Percentiles rank a stretch among this genome's conserved stretches.
Conservation (phyloP, 108 stramenopile species). For the Cyclotella kingstonii region DNA sequence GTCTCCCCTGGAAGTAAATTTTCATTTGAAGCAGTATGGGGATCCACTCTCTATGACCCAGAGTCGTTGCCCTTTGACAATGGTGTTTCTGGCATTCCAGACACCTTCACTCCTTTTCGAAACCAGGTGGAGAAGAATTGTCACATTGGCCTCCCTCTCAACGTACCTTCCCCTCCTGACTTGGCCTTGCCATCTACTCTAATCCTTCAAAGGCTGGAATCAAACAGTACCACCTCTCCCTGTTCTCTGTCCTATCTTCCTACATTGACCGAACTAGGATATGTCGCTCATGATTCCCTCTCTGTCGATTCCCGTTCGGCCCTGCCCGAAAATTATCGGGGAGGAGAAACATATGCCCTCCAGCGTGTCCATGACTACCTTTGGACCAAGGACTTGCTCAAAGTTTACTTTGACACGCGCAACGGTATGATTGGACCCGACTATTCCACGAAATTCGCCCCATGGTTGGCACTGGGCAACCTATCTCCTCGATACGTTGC, state of each 20-base stretch:
- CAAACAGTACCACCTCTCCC: conserved; percentile 9
- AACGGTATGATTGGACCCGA: conserved; percentile 96
- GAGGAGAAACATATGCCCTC: conserved; percentile 92
- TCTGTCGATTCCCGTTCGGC: conserved; percentile 61
- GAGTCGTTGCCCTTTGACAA: conserved; percentile 77
- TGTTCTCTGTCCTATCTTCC: conserved; percentile 54
- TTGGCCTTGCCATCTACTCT: conserved; percentile 34
- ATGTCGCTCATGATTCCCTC: conserved; percentile 44
- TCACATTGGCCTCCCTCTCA: conserved; percentile 59
- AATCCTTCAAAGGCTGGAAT: background rate
- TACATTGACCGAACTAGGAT: conserved; percentile 71
- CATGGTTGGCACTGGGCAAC: conserved; percentile 94
- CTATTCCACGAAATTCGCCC: conserved; percentile 92
- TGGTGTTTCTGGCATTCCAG: conserved; percentile 68
- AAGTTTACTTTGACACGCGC: conserved; percentile 92
- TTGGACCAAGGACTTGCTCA: conserved; percentile 86
- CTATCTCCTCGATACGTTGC: conserved; percentile 88
- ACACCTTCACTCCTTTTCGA: conserved; percentile 89
- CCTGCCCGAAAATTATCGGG: conserved; percentile 66
- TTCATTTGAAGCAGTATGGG: conserved; percentile 77
- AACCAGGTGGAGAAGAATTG: conserved; percentile 88
- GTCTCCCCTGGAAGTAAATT: conserved; percentile 10
- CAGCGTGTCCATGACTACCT: conserved; percentile 87
- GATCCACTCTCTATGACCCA: conserved; percentile 86
- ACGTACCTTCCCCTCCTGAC: conserved; percentile 46